These are phyloP conservation scores for Escovopsis sp. DNA, from an alignment of 2,329 filamentous ascomycete species.

Conservation along the genomic window DNA sequence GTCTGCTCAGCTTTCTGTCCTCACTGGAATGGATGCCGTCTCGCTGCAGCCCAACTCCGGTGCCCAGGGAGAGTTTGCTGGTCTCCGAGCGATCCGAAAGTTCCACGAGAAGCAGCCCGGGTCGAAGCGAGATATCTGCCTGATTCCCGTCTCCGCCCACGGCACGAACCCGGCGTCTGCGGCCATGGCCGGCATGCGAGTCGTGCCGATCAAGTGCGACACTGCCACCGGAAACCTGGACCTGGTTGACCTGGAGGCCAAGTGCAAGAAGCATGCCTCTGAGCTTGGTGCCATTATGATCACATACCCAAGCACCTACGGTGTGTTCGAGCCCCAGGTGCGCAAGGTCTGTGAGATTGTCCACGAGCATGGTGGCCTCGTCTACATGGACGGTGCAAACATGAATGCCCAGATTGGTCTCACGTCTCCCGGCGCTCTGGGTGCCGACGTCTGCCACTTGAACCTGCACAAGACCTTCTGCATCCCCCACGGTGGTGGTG, in stretches of 20 bases:
- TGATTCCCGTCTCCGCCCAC: constrained; percentile 90
- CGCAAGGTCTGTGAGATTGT: constrained; percentile 77
- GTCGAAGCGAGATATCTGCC: constrained; percentile 72
- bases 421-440: constrained; percentile 87
- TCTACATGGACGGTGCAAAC: constrained; percentile 98
- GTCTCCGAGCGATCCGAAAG: constrained; percentile 74
- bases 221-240: constrained; percentile 78
- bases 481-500: constrained; percentile 89
- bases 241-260: constrained; percentile 68
- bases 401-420: constrained; percentile 97
- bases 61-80: constrained; percentile 88
- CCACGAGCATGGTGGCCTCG: constrained; percentile 76
- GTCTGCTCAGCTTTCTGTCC: constrained; percentile 59
- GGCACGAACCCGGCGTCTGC: constrained; percentile 93
- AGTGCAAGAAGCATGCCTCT: constrained; percentile 76
- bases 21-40: constrained; percentile 82
- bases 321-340: constrained; percentile 83
- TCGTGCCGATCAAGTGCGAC: constrained; percentile 86
- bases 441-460: constrained; percentile 90
- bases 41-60: constrained; percentile 93
- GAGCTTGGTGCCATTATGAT: constrained; percentile 91
- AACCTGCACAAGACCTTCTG: constrained; percentile 99
- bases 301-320: constrained; percentile 89
- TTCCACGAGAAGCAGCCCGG: constrained; percentile 57
- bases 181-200: constrained; percentile 90